Conservation (phyloP, 2,329 filamentous ascomycete species). For the Alternaria solani region DNA sequence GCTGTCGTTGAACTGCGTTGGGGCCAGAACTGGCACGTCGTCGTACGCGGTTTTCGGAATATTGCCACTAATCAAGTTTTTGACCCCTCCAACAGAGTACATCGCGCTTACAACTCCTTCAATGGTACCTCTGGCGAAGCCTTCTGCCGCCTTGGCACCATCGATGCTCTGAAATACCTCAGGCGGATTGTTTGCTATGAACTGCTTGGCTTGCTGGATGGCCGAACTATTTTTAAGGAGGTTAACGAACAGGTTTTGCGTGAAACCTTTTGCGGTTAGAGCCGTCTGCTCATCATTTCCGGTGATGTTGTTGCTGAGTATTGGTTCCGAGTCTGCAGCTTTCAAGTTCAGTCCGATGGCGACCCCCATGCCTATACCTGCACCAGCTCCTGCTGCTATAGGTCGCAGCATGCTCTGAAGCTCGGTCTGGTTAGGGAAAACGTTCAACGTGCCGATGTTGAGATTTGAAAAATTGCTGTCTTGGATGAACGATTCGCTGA, state of each 20-base stretch:
- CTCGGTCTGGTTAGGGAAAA: constrained; percentile 13
- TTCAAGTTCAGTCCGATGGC: constrained; percentile 34
- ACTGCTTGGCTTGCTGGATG: constrained; percentile 8
- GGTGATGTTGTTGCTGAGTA: constrained; percentile 17
- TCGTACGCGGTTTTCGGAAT: constrained; percentile 27
- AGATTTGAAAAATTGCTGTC: constrained; percentile 30
- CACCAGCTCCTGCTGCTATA: constrained; percentile 39
- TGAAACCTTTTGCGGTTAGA: constrained; percentile 28
- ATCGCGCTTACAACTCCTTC: constrained; percentile 38
- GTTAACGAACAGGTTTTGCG: constrained; percentile 31
- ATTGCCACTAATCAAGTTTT: constrained; percentile 38
- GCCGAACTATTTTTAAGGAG: constrained; percentile 37
- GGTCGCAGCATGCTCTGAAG: constrained; percentile 27
- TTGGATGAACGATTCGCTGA: constrained; percentile 37
- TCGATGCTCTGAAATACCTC: constrained; percentile 18
- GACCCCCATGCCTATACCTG: constrained; percentile 37
- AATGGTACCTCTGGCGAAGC: constrained; percentile 36
- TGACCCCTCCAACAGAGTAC: constrained; percentile 35
- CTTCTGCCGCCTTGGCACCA: constrained; percentile 35
- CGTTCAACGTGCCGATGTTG: constrained; percentile 1
- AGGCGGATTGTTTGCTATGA: constrained; percentile 12
- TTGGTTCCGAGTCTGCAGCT: constrained; percentile 8
- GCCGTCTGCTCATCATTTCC: constrained; percentile 23
- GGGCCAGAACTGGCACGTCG: constrained; percentile 29
- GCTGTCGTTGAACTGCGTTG: constrained; percentile 36